A percentile compares a stretch with the other conserved stretches of the same genome.
These are phyloP conservation scores for Trichopus zeylanicus DNA, from an alignment of 116 monocot genomes.

Conservation along the genomic window DNA sequence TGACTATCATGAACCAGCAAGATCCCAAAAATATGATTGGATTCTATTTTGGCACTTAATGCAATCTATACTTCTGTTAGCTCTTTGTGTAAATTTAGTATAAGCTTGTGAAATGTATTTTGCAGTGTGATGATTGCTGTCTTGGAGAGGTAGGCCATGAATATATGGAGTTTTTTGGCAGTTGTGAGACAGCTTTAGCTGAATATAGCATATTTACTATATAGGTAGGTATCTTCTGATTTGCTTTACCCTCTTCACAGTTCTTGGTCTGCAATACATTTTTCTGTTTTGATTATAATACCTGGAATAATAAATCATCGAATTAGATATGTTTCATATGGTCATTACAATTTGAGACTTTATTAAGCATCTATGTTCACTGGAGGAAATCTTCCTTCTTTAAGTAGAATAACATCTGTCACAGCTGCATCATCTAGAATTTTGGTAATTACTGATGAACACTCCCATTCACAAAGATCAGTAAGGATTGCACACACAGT, in stretches of 20 bases:
- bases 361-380: conserved; percentile 98
- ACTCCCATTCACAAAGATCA: too few relatives aligned
- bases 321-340: conserved; percentile 67
- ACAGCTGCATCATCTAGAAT: conserved; percentile 72
- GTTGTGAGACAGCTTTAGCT: conserved; percentile 73
- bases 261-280: not conserved
- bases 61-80: not conserved
- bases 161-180: conserved; percentile 92
- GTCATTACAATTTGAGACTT: conserved; percentile 93
- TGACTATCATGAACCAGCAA: conserved; percentile 53
- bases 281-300: not conserved
- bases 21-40: conserved; percentile 49
- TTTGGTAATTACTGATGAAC: too few relatives aligned
- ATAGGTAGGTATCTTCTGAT: conserved; percentile 45
- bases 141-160: conserved; percentile 97
- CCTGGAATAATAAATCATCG: not conserved
- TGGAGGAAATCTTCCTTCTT: conserved; percentile 84
- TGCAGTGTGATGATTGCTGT: conserved; percentile 96
- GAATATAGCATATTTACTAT: conserved; percentile 76
- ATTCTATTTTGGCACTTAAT: conserved; percentile 61
- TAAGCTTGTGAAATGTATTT: conserved; percentile 2
- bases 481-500: too few relatives aligned
- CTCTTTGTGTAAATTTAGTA: not conserved
- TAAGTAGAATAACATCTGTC: conserved; percentile 77
- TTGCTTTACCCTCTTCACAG: not conserved